Conservation (phyloP, 805 yeast genomes). For the Hemisphaericaspora nanyangensis region DNA sequence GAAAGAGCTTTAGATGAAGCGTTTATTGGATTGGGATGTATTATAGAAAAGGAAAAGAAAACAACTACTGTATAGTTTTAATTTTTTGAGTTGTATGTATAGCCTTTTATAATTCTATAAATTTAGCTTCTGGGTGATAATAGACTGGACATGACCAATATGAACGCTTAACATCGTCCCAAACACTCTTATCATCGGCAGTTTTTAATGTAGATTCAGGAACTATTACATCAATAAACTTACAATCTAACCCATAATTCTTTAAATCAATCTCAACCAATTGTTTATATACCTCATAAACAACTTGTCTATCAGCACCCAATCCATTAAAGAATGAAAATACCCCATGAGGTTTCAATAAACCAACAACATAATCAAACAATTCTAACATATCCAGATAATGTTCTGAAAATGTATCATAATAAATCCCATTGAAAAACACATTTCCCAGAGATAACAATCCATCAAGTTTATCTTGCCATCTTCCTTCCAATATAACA, state of each 20-base stretch:
- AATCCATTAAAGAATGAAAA: slow-evolving; percentile 90
- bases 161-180: slow-evolving; percentile 59
- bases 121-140: slow-evolving; percentile 61
- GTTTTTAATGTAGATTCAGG: slow-evolving; percentile 34
- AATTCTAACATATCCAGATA: slow-evolving; percentile 84
- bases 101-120: slow-evolving; percentile 24
- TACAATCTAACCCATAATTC: slow-evolving; percentile 71
- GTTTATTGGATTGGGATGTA: slow-evolving; percentile 83
- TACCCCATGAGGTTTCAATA: slow-evolving; percentile 75
- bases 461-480: slow-evolving; percentile 80
- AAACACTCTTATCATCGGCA: slow-evolving; percentile 37
- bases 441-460: slow-evolving; percentile 60
- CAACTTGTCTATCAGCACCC: slow-evolving; percentile 42
- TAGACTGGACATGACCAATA: slow-evolving; percentile 69
- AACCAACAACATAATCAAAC: slow-evolving; percentile 76
- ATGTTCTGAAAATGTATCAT: slow-evolving; percentile 91
- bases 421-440: slow-evolving; percentile 86
- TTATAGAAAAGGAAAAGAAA: slow-evolving; percentile 47
- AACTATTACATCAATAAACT: slow-evolving; percentile 47
- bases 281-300: slow-evolving; percentile 69
- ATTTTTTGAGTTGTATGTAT: not conserved
- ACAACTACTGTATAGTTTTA: not conserved
- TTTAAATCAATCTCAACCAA: slow-evolving; percentile 76
- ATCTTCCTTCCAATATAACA: slow-evolving; percentile 76
- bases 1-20: slow-evolving; percentile 82